A percentile compares a stretch with the other conserved stretches of the same genome.
These are phyloP conservation scores for Pseudonitzschia multiseries DNA, from an alignment of 108 stramenopile genomes.

Conservation along the genomic window DNA sequence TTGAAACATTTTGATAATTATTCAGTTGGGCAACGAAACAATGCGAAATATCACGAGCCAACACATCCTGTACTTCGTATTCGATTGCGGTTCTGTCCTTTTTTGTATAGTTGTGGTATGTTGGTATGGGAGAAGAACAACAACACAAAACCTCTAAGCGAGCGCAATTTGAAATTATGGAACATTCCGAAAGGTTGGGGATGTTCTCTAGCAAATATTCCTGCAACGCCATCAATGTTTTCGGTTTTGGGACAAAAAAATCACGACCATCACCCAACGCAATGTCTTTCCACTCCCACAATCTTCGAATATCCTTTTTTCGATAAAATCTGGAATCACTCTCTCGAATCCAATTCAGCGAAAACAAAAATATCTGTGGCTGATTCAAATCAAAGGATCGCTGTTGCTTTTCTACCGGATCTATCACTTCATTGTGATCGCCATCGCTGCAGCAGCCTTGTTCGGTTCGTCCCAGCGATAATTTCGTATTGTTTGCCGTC, in stretches of 20 bases:
- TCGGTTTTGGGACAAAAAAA: slow-evolving; percentile 78
- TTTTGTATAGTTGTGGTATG: neutral
- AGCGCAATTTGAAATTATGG: slow-evolving; percentile 76
- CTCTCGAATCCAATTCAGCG: slow-evolving; percentile 12
- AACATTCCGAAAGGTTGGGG: slow-evolving; percentile 49
- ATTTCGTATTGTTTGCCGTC: too few relatives aligned
- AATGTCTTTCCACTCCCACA: slow-evolving; percentile 82
- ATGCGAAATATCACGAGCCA: slow-evolving; percentile 10
- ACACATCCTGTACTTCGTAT: neutral
- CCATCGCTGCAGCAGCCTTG: neutral
- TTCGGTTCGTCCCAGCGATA: neutral
- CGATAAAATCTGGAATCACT: neutral
- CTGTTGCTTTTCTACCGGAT: neutral
- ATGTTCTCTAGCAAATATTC: slow-evolving; percentile 33
- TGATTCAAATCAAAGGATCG: neutral
- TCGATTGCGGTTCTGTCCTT: neutral
- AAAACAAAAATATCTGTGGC: neutral
- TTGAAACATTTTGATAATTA: neutral
- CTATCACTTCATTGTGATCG: neutral
- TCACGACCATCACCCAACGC: slow-evolving; percentile 80
- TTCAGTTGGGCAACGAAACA: slow-evolving; percentile 11
- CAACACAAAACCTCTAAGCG: slow-evolving; percentile 49
- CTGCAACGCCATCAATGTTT: slow-evolving; percentile 57
- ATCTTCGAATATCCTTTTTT: slow-evolving; percentile 36
- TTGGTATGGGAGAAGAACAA: neutral